Evolutionary conservation across 495 filamentous ascomycete genomes (phyloP).

Genomic region (Elasticomyces elasticus): DNA sequence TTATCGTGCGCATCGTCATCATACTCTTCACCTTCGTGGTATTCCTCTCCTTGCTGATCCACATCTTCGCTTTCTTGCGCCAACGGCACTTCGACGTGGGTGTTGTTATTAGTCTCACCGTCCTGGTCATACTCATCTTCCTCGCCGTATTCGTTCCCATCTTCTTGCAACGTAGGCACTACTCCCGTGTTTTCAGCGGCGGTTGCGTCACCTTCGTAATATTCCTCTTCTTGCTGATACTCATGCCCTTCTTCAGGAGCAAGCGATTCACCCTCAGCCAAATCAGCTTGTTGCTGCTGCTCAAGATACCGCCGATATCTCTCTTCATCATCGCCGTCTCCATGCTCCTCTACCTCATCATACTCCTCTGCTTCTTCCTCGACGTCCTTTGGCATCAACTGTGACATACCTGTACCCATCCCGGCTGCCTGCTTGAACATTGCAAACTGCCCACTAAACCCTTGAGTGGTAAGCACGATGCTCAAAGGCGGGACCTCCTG

Average conservation of each 20-base stretch:
- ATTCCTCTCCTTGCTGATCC: slow-evolving; percentile 1
- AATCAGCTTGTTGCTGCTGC: too few species aligned
- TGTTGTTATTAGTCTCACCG: too few species aligned
- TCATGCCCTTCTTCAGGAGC: not conserved
- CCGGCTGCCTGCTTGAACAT: slow-evolving; percentile 37
- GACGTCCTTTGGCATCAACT: slow-evolving; percentile 31
- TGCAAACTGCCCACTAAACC: slow-evolving; percentile 40
- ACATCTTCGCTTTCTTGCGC: not conserved
- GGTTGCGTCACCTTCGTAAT: not conserved
- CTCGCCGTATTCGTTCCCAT: not conserved
- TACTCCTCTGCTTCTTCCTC: slow-evolving; percentile 23
- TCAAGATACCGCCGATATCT: too few species aligned
- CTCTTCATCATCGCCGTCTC: not conserved
- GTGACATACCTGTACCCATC: slow-evolving; percentile 51
- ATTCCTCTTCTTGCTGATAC: slow-evolving; percentile 1
- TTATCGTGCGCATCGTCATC: not conserved
- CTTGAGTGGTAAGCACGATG: slow-evolving; percentile 43
- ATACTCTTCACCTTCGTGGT: slow-evolving; percentile 4
- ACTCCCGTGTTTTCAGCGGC: too few species aligned
- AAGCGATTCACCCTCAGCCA: not conserved
- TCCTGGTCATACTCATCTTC: not conserved
- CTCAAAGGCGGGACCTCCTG: slow-evolving; percentile 46
- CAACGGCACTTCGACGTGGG: too few species aligned
- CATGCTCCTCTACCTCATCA: slow-evolving; percentile 12
- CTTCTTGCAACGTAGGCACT: not conserved